phyloP scores from a whole-genome alignment of 768 basidiomycete species.

The Galerina marginata region DNA sequence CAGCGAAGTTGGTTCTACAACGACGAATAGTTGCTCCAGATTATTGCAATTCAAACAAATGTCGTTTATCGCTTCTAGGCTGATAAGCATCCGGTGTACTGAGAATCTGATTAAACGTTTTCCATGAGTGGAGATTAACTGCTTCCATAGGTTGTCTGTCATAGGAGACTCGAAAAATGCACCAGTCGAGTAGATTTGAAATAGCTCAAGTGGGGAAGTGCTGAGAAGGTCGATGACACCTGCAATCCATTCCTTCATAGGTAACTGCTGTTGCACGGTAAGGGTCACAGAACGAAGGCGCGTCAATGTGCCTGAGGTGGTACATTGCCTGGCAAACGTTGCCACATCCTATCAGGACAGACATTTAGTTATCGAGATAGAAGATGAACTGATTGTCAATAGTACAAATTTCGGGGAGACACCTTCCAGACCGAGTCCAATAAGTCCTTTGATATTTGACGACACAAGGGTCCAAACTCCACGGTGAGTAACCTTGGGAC shows the following conservation, averaged over 20 bases:
- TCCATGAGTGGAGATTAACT: conserved; percentile 56
- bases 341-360: conserved; percentile 53
- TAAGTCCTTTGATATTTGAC: conserved; percentile 49
- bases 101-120: conserved; percentile 59
- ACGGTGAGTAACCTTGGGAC: conserved; percentile 66
- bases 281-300: conserved; percentile 63
- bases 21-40: conserved; percentile 71
- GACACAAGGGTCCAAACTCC: conserved; percentile 61
- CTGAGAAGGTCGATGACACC: conserved; percentile 49
- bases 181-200: conserved; percentile 67
- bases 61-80: conserved; percentile 49
- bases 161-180: conserved; percentile 43
- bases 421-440: conserved; percentile 64
- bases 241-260: conserved; percentile 49
- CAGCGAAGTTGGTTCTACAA: conserved; percentile 50
- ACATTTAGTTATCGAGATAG: not conserved
- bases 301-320: conserved; percentile 38
- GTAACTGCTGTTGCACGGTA: conserved; percentile 45
- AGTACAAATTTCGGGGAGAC: conserved; percentile 65
- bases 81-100: conserved; percentile 66
- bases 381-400: not conserved
- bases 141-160: conserved; percentile 54
- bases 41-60: conserved; percentile 59
- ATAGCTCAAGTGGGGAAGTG: conserved; percentile 54
- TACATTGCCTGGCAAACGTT: conserved; percentile 46